These are phyloP conservation scores for Apiotrichum sp. DNA, from an alignment of 1,284 basidiomycete genomes.

Conservation along the genomic window DNA sequence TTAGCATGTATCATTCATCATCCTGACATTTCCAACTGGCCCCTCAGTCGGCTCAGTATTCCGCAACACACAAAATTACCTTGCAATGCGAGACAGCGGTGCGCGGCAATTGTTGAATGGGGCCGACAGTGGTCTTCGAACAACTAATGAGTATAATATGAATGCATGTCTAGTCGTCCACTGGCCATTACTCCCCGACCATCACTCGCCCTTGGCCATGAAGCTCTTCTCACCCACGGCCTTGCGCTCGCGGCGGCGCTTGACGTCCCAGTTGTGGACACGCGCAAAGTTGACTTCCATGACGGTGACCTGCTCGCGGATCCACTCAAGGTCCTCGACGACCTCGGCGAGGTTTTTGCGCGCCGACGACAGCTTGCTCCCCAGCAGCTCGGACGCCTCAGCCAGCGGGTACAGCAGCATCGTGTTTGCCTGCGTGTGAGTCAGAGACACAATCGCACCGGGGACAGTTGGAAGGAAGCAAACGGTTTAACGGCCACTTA, in stretches of 20 bases:
- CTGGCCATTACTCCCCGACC: too few species aligned
- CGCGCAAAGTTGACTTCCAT: constrained; percentile 98
- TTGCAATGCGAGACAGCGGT: too few species aligned
- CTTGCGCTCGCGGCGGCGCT: constrained; percentile 26
- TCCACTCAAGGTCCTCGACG: constrained; percentile 83
- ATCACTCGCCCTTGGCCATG: background rate
- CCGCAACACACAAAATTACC: too few species aligned
- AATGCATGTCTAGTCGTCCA: too few species aligned
- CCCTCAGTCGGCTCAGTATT: too few species aligned
- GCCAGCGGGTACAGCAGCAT: constrained; percentile 92
- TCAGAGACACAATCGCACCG: too few species aligned
- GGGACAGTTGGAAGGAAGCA: too few species aligned
- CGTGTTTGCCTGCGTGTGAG: constrained; percentile 70
- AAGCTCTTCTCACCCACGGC: constrained; percentile 1
- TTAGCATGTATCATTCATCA: background rate
- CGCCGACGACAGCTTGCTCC: constrained; percentile 71
- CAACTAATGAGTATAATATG: too few species aligned
- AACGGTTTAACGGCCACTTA: constrained; percentile 49
- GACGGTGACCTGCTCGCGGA: constrained; percentile 90
- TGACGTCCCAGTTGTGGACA: constrained; percentile 69
- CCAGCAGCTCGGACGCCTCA: constrained; percentile 69
- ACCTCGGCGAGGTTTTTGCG: constrained; percentile 63
- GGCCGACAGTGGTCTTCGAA: too few species aligned
- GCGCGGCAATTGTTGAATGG: too few species aligned
- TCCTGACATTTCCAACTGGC: too few species aligned